phyloP scores from a whole-genome alignment of 805 yeast species.

The Ogataea trehaloabstinens region DNA sequence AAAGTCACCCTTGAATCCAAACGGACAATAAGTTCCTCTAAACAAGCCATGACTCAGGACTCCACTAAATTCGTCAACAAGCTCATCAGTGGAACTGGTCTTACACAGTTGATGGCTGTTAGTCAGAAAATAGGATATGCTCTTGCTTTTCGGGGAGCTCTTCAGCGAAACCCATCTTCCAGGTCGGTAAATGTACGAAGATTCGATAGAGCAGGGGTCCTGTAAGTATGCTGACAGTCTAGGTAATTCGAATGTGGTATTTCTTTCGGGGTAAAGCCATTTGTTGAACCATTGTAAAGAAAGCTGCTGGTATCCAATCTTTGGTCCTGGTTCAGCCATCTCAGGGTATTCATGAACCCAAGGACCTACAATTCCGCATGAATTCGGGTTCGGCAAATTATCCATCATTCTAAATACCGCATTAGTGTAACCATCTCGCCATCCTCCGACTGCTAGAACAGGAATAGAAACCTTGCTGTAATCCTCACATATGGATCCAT shows the following conservation, averaged over 20 bases:
- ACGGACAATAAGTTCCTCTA: conserved; percentile 47
- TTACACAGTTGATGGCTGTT: conserved; percentile 10
- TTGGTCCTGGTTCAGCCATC: conserved; percentile 45
- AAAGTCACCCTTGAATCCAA: conserved; percentile 45
- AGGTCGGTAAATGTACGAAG: conserved; percentile 36
- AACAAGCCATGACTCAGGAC: conserved; percentile 40
- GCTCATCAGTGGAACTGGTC: conserved; percentile 3
- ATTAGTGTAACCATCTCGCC: conserved; percentile 47
- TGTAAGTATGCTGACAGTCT: conserved; percentile 41
- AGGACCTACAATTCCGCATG: conserved; percentile 41
- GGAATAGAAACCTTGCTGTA: conserved; percentile 40
- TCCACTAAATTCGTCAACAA: conserved; percentile 29
- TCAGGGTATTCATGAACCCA: conserved; percentile 52
- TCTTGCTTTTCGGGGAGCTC: conserved; percentile 14
- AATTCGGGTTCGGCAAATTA: conserved; percentile 38
- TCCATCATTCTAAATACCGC: conserved; percentile 44
- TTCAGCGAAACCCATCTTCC: conserved; percentile 40
- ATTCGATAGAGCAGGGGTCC: conserved; percentile 38
- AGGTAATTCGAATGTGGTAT: conserved; percentile 30
- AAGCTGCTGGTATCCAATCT: conserved; percentile 42
- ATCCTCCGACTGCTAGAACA: conserved; percentile 44
- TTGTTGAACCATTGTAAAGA: conserved; percentile 41
- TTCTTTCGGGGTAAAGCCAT: conserved; percentile 31
- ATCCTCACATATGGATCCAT: conserved; percentile 45
- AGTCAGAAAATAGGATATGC: conserved; percentile 14